Evolutionary conservation across 176 grass and related monocot species (phyloP).

Genomic region (Hsuehochloa calcarea): DNA sequence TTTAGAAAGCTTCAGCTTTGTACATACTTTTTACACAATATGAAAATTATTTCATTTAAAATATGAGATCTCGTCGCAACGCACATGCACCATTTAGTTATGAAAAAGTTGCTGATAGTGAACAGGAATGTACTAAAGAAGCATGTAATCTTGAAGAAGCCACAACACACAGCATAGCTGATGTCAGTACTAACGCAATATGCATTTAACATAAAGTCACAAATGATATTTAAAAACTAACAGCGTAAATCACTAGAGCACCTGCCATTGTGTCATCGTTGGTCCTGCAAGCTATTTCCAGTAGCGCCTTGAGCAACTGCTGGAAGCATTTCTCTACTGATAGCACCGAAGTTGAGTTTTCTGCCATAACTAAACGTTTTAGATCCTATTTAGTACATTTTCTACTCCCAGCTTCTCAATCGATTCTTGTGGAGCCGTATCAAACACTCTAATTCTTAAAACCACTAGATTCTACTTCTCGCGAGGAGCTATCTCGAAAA

Average conservation of each 20-base stretch:
- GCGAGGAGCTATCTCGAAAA: too few relatives aligned
- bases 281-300: constrained; percentile 90
- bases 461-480: too few relatives aligned
- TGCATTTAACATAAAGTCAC: neutral
- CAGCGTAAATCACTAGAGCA: neutral
- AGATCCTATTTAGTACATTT: too few relatives aligned
- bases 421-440: too few relatives aligned
- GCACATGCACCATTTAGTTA: too few relatives aligned
- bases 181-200: neutral
- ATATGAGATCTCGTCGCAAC: too few relatives aligned
- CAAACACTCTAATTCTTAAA: too few relatives aligned
- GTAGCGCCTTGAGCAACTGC: constrained; percentile 96
- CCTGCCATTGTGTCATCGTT: constrained; percentile 91
- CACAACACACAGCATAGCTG: neutral
- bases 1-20: too few relatives aligned
- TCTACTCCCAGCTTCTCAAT: too few relatives aligned
- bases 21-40: too few relatives aligned
- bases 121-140: neutral
- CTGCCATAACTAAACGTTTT: constrained; percentile 70
- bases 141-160: neutral
- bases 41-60: too few relatives aligned
- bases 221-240: constrained; percentile 5
- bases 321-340: constrained; percentile 97
- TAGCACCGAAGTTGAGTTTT: constrained; percentile 66
- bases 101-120: too few relatives aligned